Percentiles rank a stretch among this genome's conserved stretches.
These are phyloP conservation scores for Phytomonas sp. DNA, from an alignment of 208 protist genomes.

Conservation along the genomic window DNA sequence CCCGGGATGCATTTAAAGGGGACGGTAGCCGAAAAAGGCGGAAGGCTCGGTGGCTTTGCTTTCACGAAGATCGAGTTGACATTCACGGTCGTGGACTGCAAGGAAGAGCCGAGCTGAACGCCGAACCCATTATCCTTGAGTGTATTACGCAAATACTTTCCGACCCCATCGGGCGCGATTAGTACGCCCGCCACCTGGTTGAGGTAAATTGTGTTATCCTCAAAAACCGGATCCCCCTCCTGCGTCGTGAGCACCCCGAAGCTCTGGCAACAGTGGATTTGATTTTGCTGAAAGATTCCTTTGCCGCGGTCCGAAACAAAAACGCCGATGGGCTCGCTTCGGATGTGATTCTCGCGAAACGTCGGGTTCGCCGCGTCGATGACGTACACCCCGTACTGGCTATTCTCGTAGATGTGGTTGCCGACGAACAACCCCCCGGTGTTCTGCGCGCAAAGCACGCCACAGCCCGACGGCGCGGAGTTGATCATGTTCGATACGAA, in stretches of 20 bases:
- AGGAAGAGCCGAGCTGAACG: slow-evolving; percentile 58
- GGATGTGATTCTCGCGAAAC: slow-evolving; percentile 41
- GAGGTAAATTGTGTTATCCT: slow-evolving; percentile 36
- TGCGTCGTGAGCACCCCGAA: slow-evolving; percentile 57
- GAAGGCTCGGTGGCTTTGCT: not conserved
- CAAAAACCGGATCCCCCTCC: slow-evolving; percentile 43
- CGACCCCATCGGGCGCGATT: slow-evolving; percentile 38
- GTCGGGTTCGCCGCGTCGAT: slow-evolving; percentile 30
- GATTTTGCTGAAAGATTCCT: slow-evolving; percentile 50
- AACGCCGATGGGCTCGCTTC: slow-evolving; percentile 52
- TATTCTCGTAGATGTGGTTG: slow-evolving; percentile 70
- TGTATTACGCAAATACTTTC: slow-evolving; percentile 43
- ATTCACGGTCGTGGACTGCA: slow-evolving; percentile 35
- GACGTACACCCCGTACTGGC: slow-evolving; percentile 59
- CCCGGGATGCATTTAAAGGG: not conserved
- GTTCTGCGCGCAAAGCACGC: slow-evolving; percentile 41
- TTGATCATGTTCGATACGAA: slow-evolving; percentile 48
- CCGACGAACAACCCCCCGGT: slow-evolving; percentile 31
- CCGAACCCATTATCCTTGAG: slow-evolving; percentile 68
- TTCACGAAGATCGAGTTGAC: slow-evolving; percentile 27
- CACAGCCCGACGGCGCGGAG: slow-evolving; percentile 39
- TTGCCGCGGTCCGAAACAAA: slow-evolving; percentile 54
- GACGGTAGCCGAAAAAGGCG: not conserved
- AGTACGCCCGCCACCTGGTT: slow-evolving; percentile 51
- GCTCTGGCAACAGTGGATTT: slow-evolving; percentile 47